These are phyloP conservation scores for Komagataella pseudopastoris DNA, from an alignment of 805 yeast species.

Conservation along the genomic window DNA sequence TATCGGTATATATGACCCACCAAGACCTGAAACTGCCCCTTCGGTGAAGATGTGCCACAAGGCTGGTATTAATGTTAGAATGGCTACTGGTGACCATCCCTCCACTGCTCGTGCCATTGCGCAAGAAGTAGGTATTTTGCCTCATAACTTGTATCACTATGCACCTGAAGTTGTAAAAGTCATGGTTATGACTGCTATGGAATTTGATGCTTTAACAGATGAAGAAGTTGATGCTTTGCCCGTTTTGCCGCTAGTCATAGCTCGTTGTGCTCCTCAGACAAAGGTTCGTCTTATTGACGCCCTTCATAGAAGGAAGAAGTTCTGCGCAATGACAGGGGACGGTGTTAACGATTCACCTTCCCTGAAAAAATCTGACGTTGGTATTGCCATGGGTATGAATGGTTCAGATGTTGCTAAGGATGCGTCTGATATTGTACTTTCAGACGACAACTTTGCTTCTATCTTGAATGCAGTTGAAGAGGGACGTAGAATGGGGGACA, in stretches of 20 bases:
- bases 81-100: slow-evolving; percentile 76
- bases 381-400: slow-evolving; percentile 73
- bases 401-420: slow-evolving; percentile 83
- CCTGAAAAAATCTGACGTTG: slow-evolving; percentile 65
- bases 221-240: slow-evolving; percentile 50
- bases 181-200: slow-evolving; percentile 67
- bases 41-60: slow-evolving; percentile 54
- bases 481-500: slow-evolving; percentile 68
- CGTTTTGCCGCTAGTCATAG: slow-evolving; percentile 63
- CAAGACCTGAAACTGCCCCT: slow-evolving; percentile 52
- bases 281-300: slow-evolving; percentile 77
- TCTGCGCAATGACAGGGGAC: slow-evolving; percentile 76
- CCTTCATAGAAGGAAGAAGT: slow-evolving; percentile 43
- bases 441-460: slow-evolving; percentile 71
- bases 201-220: slow-evolving; percentile 52
- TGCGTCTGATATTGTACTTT: slow-evolving; percentile 63
- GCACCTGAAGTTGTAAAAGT: slow-evolving; percentile 38
- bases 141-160: slow-evolving; percentile 43
- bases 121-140: slow-evolving; percentile 67
- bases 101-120: slow-evolving; percentile 74
- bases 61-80: slow-evolving; percentile 70
- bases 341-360: slow-evolving; percentile 79
- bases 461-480: slow-evolving; percentile 69
- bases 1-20: slow-evolving; percentile 74
- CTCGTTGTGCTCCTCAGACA: slow-evolving; percentile 75